Evolutionary conservation across 1,284 basidiomycete species (phyloP).

Genomic region (Schizophyllum commune): DNA sequence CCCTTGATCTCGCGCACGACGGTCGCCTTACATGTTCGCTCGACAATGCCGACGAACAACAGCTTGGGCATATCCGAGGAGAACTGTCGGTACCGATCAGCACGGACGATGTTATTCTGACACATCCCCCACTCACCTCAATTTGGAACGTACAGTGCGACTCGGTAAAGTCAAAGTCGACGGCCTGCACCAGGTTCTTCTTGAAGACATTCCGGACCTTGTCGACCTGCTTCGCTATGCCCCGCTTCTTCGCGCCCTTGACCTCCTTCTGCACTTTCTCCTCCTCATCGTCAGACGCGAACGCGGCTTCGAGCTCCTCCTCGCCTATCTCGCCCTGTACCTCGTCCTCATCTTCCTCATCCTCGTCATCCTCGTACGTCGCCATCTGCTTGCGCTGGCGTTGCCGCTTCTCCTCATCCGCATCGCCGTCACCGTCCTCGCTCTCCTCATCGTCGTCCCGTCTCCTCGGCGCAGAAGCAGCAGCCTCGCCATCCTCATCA

Average conservation of each 20-base stretch:
- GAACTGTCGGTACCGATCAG: slow-evolving; percentile 36
- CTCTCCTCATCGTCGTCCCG: slow-evolving; percentile 44
- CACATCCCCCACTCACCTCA: slow-evolving; percentile 65
- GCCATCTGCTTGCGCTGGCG: slow-evolving; percentile 61
- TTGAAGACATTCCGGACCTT: slow-evolving; percentile 45
- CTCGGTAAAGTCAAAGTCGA: slow-evolving; percentile 72
- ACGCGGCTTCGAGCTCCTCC: slow-evolving; percentile 40
- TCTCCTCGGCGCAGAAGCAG: slow-evolving; percentile 37
- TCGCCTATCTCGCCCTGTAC: slow-evolving; percentile 22
- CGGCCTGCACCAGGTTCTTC: slow-evolving; percentile 49
- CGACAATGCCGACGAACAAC: slow-evolving; percentile 85
- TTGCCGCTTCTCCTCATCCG: slow-evolving; percentile 65
- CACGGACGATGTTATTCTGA: slow-evolving; percentile 1
- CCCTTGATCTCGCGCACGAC: slow-evolving; percentile 85
- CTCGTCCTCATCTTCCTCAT: slow-evolving; percentile 38
- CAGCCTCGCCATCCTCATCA: slow-evolving; percentile 39
- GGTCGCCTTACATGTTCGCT: slow-evolving; percentile 76
- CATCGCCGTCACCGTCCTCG: slow-evolving; percentile 75
- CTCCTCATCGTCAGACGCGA: slow-evolving; percentile 44
- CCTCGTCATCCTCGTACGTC: slow-evolving; percentile 66
- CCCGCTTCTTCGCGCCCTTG: slow-evolving; percentile 25
- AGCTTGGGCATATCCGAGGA: slow-evolving; percentile 76
- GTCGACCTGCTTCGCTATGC: slow-evolving; percentile 24
- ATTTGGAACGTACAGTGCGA: slow-evolving; percentile 72
- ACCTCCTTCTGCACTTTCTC: slow-evolving; percentile 27